Conservation (phyloP, 257 asterid species). For the Penstemon eatonii region DNA sequence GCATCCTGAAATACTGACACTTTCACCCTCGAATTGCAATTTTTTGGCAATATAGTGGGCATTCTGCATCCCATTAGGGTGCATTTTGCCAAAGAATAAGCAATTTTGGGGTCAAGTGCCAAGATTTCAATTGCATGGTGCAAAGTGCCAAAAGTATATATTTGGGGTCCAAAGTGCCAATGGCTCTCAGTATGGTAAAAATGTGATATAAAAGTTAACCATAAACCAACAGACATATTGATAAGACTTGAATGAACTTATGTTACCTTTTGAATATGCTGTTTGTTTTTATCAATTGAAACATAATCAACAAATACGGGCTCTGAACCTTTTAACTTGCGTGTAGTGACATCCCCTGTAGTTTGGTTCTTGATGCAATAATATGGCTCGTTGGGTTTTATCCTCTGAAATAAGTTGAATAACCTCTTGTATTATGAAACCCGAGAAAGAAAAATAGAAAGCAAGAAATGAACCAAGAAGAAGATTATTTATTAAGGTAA, state of each 20-base stretch:
- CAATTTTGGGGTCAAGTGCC: no score
- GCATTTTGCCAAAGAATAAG: no score
- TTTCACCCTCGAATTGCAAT: no score
- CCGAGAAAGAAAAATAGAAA: background rate
- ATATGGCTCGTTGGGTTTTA: slow-evolving; percentile 67
- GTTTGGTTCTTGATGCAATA: slow-evolving; percentile 61
- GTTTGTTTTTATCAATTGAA: slow-evolving; percentile 73
- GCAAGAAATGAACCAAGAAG: background rate
- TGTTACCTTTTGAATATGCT: slow-evolving; percentile 72
- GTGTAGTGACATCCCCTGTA: slow-evolving; percentile 42
- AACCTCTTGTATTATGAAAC: background rate
- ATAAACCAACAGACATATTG: background rate
- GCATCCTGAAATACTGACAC: no score
- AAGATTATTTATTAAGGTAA: no score
- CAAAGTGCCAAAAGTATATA: no score
- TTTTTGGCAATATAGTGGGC: no score
- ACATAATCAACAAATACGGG: slow-evolving; percentile 79
- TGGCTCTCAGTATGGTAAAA: no score
- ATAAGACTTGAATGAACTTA: slow-evolving; percentile 1
- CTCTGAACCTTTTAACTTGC: slow-evolving; percentile 71
- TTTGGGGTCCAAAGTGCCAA: no score
- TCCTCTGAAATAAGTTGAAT: slow-evolving; percentile 52
- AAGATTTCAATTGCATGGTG: no score
- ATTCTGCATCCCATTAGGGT: no score
- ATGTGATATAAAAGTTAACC: no score